Evolutionary conservation across 768 basidiomycete species (phyloP), one percentile per base, ranked within the genome.

Genomic region (Leccinellum luteum): DNA sequence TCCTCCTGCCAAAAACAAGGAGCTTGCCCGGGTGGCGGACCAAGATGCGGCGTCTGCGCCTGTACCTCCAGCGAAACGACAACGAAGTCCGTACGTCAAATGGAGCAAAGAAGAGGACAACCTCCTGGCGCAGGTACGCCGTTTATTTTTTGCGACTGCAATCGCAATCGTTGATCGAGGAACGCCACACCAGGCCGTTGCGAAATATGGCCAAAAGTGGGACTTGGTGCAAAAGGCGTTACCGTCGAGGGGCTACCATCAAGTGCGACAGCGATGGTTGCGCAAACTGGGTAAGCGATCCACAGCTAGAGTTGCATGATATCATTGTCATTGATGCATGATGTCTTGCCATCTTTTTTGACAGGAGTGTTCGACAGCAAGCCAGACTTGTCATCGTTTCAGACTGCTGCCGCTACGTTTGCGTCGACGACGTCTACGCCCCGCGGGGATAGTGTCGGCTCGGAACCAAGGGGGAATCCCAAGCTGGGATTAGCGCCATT

Each of bases 61-160:
- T 6, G 66, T 64, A 17, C 66, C 64, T 23, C 60, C 73, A n/a
- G 61, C 55, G 15, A 74, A 70, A 53, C 67, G 76, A 49, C 71
- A 70, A 44, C 65, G 75, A 31, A 77, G 74, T 55, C 75, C 77
- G 9, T 78, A 78, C 53, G 64, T 75, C 50, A 77, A 77, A 50
- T 77, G 77, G 76, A 78, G 68, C 23, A 77, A 73, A 52, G 76
- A 77, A 55, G 77, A 77, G 51, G 76, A 77, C 38, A 76, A 76
- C 21, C 64, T 77, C 2, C 65, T 78, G 17, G 67, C 74, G 6
- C 73, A 77, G 63, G 76, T 76, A 51, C 8, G 66, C 55, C 25
- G 3, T n/a, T 52, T 35, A 4, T 44, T 34, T 2, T 3, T 43
- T 32, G 45, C 3, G 32, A 44, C 5, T 6, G 8, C 21, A 14